Evolutionary conservation across 202 grass and related monocot species (phyloP), one percentile per base, ranked within the genome.

Genomic region (Saccharum hybrid): DNA sequence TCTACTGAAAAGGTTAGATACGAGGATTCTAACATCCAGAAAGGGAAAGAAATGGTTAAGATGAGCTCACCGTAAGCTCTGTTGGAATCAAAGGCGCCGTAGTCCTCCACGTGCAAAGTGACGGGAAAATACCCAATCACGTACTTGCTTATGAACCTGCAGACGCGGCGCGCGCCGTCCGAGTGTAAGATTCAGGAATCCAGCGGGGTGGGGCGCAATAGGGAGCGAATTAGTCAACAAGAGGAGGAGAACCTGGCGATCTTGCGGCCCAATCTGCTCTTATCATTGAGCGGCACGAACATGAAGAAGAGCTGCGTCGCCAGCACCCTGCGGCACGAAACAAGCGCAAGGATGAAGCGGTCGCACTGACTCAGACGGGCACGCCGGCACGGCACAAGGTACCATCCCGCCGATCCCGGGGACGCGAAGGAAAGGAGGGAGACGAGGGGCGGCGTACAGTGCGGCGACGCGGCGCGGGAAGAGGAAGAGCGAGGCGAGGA

Each of bases 261-360:
- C 76, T 56, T 92, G 78, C 81, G 84, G 19, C 91, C 96, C 38
- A 81, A 62, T 83, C 81, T 85, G 83, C 31, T 81, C 89, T 65
- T 95, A 10, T 94, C 85, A 15, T 66, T 86, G 43, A 98, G 22
- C 0, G 93, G 96, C 66, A 87, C 51, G 75, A 92, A 63, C 93
- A 95, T 94, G 85, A 95, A 90, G 74, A 98, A 90, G 83, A 98
- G 80, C 89, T 93, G 92, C 74, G 92, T 69, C 10, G 48, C 91
- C 64, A 98, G 77, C 48, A 93, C 78, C 75, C 93, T 98, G 87
- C 83, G 63, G 42, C 16, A 63, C 34, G 0, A 9, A 59, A 59
- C 28, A 30, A 62, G 52, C 49, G 40, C 11, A 41, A 61, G 26
- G 26, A 18, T 45, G 38, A 51, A 2, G 13, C 15, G 14, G 33